Conservation (phyloP, 352 stramenopile species). For the Globisporangium camurandrum region DNA sequence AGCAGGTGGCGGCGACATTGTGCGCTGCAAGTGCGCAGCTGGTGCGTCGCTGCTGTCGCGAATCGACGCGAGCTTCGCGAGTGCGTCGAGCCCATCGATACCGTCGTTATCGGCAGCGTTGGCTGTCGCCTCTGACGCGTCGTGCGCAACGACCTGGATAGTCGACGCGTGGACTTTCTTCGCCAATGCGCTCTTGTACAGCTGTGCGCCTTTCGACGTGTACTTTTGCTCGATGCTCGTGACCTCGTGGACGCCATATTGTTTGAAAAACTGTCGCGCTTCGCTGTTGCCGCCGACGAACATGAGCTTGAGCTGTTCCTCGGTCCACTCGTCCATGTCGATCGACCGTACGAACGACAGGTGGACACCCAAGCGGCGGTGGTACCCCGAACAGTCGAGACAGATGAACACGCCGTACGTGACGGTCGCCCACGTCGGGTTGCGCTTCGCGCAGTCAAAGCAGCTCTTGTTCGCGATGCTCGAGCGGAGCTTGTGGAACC, state of each 20-base stretch:
- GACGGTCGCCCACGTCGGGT: constrained; percentile 93
- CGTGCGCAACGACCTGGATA: constrained; percentile 39
- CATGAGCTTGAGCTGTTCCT: constrained; percentile 92
- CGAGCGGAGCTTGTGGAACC: constrained; percentile 80
- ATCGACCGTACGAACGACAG: constrained; percentile 93
- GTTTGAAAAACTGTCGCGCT: constrained; percentile 92
- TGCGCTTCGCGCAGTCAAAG: constrained; percentile 95
- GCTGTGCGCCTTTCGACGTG: constrained; percentile 82
- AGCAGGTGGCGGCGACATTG: constrained; percentile 1
- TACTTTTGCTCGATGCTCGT: constrained; percentile 90
- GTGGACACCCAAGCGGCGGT: constrained; percentile 90
- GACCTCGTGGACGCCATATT: constrained; percentile 82
- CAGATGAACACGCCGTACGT: constrained; percentile 96
- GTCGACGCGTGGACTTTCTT: constrained; percentile 81
- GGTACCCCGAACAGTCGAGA: constrained; percentile 92
- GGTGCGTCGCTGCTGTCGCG: constrained; percentile 18
- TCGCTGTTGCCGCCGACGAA: constrained; percentile 90
- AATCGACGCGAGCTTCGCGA: constrained; percentile 70
- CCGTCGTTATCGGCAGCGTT: constrained; percentile 20
- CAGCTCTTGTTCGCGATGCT: constrained; percentile 84
- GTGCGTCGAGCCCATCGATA: constrained; percentile 65
- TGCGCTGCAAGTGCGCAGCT: constrained; percentile 48
- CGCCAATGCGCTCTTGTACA: constrained; percentile 80
- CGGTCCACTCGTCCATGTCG: constrained; percentile 95
- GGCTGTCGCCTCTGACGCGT: constrained; percentile 10